Evolutionary conservation across 2,329 filamentous ascomycete species (phyloP).

Genomic region (Cercospora zeina): DNA sequence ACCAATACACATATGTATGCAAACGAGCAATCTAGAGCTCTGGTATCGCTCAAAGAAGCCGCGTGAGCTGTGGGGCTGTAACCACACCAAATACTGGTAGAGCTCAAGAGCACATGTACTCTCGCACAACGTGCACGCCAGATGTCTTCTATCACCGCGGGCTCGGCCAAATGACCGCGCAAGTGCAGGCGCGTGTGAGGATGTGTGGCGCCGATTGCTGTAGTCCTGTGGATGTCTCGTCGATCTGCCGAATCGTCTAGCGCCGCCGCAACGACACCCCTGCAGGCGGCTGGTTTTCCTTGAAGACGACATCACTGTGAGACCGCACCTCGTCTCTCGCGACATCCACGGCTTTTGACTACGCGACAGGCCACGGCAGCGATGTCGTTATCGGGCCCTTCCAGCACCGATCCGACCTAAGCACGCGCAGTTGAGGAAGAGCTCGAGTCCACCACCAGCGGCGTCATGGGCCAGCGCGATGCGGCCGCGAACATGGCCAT

Average conservation of each 20-base stretch:
- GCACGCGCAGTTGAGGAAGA: not conserved
- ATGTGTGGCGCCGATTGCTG: not conserved
- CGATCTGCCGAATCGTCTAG: conserved; percentile 8
- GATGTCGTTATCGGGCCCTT: not conserved
- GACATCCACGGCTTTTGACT: not conserved
- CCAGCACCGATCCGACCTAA: conserved; percentile 8
- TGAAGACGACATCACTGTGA: not conserved
- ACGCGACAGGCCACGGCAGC: not conserved
- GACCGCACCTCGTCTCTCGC: not conserved
- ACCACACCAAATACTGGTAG: not conserved
- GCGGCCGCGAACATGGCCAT: conserved; percentile 26
- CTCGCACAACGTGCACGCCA: not conserved
- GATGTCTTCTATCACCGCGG: not conserved
- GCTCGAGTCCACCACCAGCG: not conserved
- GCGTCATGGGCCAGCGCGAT: conserved; percentile 9
- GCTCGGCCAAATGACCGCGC: not conserved
- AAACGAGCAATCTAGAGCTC: conserved; percentile 1
- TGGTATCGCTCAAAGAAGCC: not conserved
- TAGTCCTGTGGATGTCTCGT: not conserved
- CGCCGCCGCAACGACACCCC: conserved; percentile 2
- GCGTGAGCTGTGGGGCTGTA: not conserved
- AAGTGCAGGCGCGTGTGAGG: not conserved
- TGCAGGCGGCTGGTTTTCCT: conserved; percentile 8
- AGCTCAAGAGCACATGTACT: not conserved
- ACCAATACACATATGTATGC: not conserved